phyloP scores from a whole-genome alignment of 2,329 filamentous ascomycete genomes.

The Penicillium sp. region DNA sequence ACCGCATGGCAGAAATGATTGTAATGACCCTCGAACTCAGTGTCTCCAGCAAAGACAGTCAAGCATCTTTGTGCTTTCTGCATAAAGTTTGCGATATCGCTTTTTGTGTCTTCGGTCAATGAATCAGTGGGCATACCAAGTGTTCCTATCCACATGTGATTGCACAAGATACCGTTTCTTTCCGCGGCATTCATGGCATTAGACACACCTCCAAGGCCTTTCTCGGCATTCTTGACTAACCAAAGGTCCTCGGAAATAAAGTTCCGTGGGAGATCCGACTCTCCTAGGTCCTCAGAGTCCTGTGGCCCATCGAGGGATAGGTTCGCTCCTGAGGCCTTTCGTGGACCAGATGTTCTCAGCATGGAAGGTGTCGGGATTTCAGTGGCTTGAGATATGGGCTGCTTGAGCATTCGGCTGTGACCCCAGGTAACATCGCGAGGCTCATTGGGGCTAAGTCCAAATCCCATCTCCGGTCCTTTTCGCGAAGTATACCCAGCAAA shows the following conservation, averaged over 20 bases:
- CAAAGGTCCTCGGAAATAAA: slow-evolving; percentile 73
- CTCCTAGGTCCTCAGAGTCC: slow-evolving; percentile 12
- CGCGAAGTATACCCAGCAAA: slow-evolving; percentile 37
- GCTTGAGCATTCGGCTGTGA: slow-evolving; percentile 63
- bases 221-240: slow-evolving; percentile 79
- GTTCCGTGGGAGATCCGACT: slow-evolving; percentile 59
- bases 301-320: slow-evolving; percentile 20
- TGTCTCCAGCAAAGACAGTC: slow-evolving; percentile 82
- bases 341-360: slow-evolving; percentile 51
- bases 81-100: slow-evolving; percentile 78
- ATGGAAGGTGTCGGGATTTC: slow-evolving; percentile 59
- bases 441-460: slow-evolving; percentile 55
- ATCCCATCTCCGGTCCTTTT: slow-evolving; percentile 29
- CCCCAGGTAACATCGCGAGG: slow-evolving; percentile 78
- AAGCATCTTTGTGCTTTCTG: slow-evolving; percentile 79
- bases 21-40: slow-evolving; percentile 91
- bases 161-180: slow-evolving; percentile 65
- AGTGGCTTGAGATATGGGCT: slow-evolving; percentile 74
- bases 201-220: slow-evolving; percentile 86
- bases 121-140: slow-evolving; percentile 91
- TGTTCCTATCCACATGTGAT: slow-evolving; percentile 85
- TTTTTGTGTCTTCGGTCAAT: slow-evolving; percentile 71
- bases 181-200: slow-evolving; percentile 83
- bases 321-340: slow-evolving; percentile 23
- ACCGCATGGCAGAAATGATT: slow-evolving; percentile 95